Conservation (phyloP, 2,329 filamentous ascomycete species). For the Pyrenochaeta sp. region DNA sequence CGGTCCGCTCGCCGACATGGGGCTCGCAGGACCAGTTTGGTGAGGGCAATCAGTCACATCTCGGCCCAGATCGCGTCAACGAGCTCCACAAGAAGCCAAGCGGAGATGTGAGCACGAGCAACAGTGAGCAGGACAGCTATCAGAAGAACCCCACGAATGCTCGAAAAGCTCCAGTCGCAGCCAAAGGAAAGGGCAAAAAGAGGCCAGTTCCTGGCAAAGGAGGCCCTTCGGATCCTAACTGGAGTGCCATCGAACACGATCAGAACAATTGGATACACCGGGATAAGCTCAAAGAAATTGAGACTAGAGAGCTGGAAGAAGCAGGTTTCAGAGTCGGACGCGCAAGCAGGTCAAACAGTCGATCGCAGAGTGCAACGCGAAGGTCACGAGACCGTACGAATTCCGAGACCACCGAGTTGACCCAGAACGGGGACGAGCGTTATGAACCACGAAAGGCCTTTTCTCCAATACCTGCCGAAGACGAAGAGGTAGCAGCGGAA, state of each 20-base stretch:
- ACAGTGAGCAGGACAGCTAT: constrained; percentile 57
- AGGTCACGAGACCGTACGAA: constrained; percentile 39
- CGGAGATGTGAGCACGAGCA: constrained; percentile 52
- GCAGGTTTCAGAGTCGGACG: constrained; percentile 71
- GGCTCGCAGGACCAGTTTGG: constrained; percentile 38
- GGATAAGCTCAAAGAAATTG: constrained; percentile 82
- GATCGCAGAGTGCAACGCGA: constrained; percentile 41
- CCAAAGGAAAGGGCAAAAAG: constrained; percentile 37
- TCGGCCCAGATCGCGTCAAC: constrained; percentile 44
- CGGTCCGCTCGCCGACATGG: constrained; percentile 38
- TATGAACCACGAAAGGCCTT: constrained; percentile 38
- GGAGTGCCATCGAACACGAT: constrained; percentile 51
- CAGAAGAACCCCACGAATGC: constrained; percentile 42
- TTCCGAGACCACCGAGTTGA: constrained; percentile 36
- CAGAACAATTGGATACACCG: constrained; percentile 84
- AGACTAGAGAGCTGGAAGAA: constrained; percentile 80
- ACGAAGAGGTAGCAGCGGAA: constrained; percentile 47
- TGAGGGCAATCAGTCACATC: constrained; percentile 32
- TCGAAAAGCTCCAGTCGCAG: constrained; percentile 19
- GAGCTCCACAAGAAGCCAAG: constrained; percentile 50
- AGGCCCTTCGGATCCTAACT: constrained; percentile 23
- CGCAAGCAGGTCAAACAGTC: constrained; percentile 46
- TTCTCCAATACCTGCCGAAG: constrained; percentile 52
- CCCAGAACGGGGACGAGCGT: constrained; percentile 36
- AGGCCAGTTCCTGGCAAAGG: constrained; percentile 32